Base-by-base conservation (phyloP, 2,329 filamentous ascomycete species). In the Fusarium subtropicale region DNA sequence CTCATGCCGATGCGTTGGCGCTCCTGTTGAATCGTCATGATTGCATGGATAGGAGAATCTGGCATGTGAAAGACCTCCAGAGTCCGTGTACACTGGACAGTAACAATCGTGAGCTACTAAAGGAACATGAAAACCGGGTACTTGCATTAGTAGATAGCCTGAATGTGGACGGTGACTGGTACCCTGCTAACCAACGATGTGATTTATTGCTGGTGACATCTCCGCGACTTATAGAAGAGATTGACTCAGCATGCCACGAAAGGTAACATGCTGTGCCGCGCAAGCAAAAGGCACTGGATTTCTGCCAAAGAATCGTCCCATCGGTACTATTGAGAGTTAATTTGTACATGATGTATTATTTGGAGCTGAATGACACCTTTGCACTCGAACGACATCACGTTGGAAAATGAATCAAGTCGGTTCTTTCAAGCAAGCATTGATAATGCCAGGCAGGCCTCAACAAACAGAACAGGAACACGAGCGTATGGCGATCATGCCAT, bases 51-150 rank as follows among this genome's bases (percentile, higher is more conserved):
- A 30, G 20, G 18, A 20, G 46, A 38, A 24, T 51, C 24, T 38
- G 42, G 48, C 53, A 64, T 56, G 45, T 66, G 68, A 71, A 67
- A 38, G 31, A 51, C 48, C 46, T 26, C 13, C 10, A 11, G 13
- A 11, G 18, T 26, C 34, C 12, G 12, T 28, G 12, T 26, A 39
- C 5, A 30, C 6, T 20, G 10, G 10, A n/a, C n/a, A 28, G 10
- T 11, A 28, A 28, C 8, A 55, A 50, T 53, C 26, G 15, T n/a
- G 34, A 51, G 22, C 18, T 39, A 9, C 18, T 7, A 51, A 39
- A 39, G n/a, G 33, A 54, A 50, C 8, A 34, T 56, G 33, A 44
- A 28, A 48, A 22, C 45, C 39, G 58, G 24, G 44, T 56, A 44
- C 33, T 47, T 56, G 24, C 58, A 64, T 22, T 22, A 22, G 20